A percentile compares a stretch with the other conserved stretches of the same genome.
Evolutionary conservation across 352 stramenopile species (phyloP).

Genomic region (Globisporangium cylindrosporum): DNA sequence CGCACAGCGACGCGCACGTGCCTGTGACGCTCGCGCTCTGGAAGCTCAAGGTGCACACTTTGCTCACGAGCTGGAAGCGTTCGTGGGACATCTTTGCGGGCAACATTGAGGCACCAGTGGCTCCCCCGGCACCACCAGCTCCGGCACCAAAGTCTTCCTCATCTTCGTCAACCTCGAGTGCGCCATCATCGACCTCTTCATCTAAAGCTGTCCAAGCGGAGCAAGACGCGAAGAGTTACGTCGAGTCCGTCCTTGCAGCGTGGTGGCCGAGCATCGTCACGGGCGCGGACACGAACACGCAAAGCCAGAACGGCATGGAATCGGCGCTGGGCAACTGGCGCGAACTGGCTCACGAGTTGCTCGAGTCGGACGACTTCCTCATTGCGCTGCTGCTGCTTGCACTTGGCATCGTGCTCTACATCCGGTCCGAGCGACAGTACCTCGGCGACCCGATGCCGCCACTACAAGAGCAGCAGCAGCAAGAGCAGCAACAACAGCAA

Average conservation of each 20-base stretch:
- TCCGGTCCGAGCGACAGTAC: constrained; percentile 69
- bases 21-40: constrained; percentile 81
- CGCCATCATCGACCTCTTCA: neutral
- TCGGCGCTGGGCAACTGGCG: constrained; percentile 24
- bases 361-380: constrained; percentile 67
- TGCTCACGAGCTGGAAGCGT: constrained; percentile 47
- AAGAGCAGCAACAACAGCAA: neutral
- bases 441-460: constrained; percentile 27
- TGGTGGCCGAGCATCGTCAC: constrained; percentile 30
- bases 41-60: constrained; percentile 71
- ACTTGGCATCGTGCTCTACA: constrained; percentile 70
- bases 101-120: constrained; percentile 29
- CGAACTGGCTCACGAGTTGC: constrained; percentile 20
- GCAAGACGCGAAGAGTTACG: constrained; percentile 13
- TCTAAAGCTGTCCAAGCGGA: neutral
- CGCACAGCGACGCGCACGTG: constrained; percentile 74
- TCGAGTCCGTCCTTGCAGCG: constrained; percentile 28
- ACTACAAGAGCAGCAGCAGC: constrained; percentile 16
- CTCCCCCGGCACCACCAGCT: neutral
- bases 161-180: neutral
- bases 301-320: neutral
- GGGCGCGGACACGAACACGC: constrained; percentile 17
- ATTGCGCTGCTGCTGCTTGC: constrained; percentile 60
- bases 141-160: neutral
- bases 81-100: constrained; percentile 64